Conservation (phyloP, 163 green algal genomes). For the Chloroidium sp. region DNA sequence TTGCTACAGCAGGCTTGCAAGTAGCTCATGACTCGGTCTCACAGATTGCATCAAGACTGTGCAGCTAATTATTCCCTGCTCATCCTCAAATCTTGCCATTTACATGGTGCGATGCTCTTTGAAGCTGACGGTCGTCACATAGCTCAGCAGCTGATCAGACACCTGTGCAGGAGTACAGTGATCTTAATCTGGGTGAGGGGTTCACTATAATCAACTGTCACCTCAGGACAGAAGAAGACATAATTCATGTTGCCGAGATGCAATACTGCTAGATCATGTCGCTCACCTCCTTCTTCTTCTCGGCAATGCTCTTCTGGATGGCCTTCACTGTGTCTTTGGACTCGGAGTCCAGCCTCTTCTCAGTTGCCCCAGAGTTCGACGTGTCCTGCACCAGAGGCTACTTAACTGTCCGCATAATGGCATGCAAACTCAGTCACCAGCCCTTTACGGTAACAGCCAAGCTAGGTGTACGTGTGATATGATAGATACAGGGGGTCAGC, state of each 20-base stretch:
- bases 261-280: background rate
- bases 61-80: too few relatives aligned
- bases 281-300: constrained; percentile 61
- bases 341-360: constrained; percentile 51
- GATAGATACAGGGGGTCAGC: too few relatives aligned
- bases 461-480: too few relatives aligned
- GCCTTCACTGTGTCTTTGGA: constrained; percentile 34
- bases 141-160: constrained; percentile 49
- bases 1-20: too few relatives aligned
- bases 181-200: background rate
- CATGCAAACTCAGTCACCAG: background rate
- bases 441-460: too few relatives aligned
- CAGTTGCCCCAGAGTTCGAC: constrained; percentile 42
- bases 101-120: background rate
- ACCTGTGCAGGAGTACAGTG: constrained; percentile 29
- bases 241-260: background rate
- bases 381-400: constrained; percentile 36
- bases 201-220: background rate
- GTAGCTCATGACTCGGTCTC: too few relatives aligned
- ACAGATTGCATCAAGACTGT: too few relatives aligned
- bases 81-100: too few relatives aligned
- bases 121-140: constrained; percentile 53
- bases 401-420: background rate
- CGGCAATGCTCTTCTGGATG: constrained; percentile 51
- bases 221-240: background rate